Conservation (phyloP, 176 grass and related monocot species). For the Rhipidocladum racemiflorum region DNA sequence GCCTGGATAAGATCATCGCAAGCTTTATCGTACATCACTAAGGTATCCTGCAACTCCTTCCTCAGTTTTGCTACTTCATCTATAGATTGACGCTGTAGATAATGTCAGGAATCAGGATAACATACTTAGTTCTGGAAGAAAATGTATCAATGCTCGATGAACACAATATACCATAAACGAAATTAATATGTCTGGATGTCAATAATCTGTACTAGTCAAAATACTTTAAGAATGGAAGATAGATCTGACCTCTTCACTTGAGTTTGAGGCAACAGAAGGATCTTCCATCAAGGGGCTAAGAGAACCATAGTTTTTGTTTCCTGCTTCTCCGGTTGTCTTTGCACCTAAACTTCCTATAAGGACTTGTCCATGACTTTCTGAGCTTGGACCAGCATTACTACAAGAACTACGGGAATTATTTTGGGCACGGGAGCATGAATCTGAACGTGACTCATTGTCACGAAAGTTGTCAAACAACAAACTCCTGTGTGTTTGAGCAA, state of each 20-base stretch:
- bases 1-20: constrained; percentile 57
- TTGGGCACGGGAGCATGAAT: constrained; percentile 29
- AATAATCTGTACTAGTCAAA: constrained; percentile 6
- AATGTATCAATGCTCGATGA: neutral
- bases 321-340: constrained; percentile 25
- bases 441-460: neutral
- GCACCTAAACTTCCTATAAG: constrained; percentile 15
- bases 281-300: constrained; percentile 31
- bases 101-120: neutral
- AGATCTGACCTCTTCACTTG: constrained; percentile 37
- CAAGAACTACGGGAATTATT: constrained; percentile 26
- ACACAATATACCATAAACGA: neutral
- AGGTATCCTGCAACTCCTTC: constrained; percentile 57
- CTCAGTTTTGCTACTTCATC: constrained; percentile 65
- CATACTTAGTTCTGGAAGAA: constrained; percentile 9
- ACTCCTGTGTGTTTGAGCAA: constrained; percentile 40
- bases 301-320: constrained; percentile 20
- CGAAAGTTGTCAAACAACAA: constrained; percentile 40
- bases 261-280: constrained; percentile 28
- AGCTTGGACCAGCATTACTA: constrained; percentile 31
- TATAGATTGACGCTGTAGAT: constrained; percentile 47
- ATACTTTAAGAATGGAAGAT: neutral
- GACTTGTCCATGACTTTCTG: constrained; percentile 30
- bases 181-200: neutral
- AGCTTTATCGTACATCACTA: constrained; percentile 60